These are phyloP conservation scores for Nakazawaea holstii DNA, from an alignment of 805 yeast species.

Conservation along the genomic window DNA sequence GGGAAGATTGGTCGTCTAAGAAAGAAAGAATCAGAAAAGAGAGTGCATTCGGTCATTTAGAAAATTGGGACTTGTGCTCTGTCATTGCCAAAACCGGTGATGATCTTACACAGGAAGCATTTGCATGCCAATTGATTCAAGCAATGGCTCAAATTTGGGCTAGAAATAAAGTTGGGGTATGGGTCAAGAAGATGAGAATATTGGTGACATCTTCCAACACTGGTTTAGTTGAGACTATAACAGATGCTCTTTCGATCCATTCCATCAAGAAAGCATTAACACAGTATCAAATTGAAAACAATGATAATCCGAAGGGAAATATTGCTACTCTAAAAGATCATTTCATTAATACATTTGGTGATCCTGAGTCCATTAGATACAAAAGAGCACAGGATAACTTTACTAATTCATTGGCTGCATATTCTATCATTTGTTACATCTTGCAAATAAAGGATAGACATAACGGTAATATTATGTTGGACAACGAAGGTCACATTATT, in stretches of 20 bases:
- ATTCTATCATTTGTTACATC: slow-evolving; percentile 84
- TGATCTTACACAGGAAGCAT: slow-evolving; percentile 94
- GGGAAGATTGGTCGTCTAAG: slow-evolving; percentile 90
- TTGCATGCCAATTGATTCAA: slow-evolving; percentile 91
- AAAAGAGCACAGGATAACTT: slow-evolving; percentile 80
- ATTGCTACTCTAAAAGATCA: slow-evolving; percentile 76
- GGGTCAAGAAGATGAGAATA: slow-evolving; percentile 94
- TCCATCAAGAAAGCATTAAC: slow-evolving; percentile 92
- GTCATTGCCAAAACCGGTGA: slow-evolving; percentile 96
- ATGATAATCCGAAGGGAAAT: slow-evolving; percentile 64
- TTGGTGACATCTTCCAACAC: slow-evolving; percentile 85
- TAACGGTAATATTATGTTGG: slow-evolving; percentile 96
- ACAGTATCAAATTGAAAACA: slow-evolving; percentile 58
- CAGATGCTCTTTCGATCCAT: slow-evolving; percentile 89
- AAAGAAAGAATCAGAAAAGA: slow-evolving; percentile 73
- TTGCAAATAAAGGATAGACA: slow-evolving; percentile 94
- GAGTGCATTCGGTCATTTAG: slow-evolving; percentile 78
- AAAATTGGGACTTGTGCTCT: slow-evolving; percentile 92
- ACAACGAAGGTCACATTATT: slow-evolving; percentile 89
- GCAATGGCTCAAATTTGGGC: slow-evolving; percentile 86
- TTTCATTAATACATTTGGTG: slow-evolving; percentile 72
- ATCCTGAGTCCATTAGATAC: slow-evolving; percentile 44
- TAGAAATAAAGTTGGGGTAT: slow-evolving; percentile 58
- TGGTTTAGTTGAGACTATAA: slow-evolving; percentile 93
- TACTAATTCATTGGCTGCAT: slow-evolving; percentile 83